These are phyloP conservation scores for Talaromyces pinophilus DNA, from an alignment of 2,329 filamentous ascomycete species.

Conservation along the genomic window DNA sequence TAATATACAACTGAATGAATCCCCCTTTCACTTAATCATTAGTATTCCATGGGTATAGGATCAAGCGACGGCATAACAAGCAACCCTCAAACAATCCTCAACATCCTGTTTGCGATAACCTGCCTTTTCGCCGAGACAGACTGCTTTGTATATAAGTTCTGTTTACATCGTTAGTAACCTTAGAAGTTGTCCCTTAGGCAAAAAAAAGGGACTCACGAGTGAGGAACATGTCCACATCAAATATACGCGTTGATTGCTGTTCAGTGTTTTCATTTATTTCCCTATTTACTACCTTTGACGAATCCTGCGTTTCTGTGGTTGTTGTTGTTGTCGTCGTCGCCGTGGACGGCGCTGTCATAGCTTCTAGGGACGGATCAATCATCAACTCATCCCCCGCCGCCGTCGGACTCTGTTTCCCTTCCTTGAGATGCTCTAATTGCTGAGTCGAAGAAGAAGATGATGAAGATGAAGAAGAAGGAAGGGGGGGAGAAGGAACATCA, in stretches of 20 bases:
- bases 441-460: neutral
- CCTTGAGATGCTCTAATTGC: neutral
- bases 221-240: conserved; percentile 21
- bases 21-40: neutral
- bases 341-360: neutral
- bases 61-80: conserved; percentile 13
- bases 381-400: neutral
- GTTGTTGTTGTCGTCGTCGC: neutral
- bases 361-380: neutral
- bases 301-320: neutral
- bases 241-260: neutral
- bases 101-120: conserved; percentile 24
- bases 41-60: neutral
- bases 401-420: neutral
- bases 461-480: neutral
- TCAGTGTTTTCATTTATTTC: neutral
- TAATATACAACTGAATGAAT: neutral
- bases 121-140: conserved; percentile 23
- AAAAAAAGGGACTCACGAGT: neutral
- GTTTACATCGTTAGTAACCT: neutral
- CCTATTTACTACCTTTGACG: neutral
- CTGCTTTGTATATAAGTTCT: conserved; percentile 19
- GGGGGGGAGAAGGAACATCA: neutral
- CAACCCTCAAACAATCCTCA: conserved; percentile 12
- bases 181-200: no score